phyloP scores from a whole-genome alignment of 2,329 filamentous ascomycete genomes.

The Phaeosphaeriaceae sp. region DNA sequence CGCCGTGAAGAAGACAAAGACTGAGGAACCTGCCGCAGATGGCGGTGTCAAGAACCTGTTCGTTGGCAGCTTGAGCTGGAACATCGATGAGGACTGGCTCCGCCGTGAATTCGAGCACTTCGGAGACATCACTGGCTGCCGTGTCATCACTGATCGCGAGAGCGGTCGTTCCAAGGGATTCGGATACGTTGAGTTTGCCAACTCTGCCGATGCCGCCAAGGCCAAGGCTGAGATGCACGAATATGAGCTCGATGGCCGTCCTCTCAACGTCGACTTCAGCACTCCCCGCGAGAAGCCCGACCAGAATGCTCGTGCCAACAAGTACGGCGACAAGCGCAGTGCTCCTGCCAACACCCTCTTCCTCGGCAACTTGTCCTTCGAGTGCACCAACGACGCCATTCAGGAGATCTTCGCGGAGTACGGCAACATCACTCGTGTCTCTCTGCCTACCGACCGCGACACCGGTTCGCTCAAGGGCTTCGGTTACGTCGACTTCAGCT shows the following conservation, averaged over 20 bases:
- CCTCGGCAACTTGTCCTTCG: constrained; percentile 89
- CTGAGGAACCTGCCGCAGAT: constrained; percentile 55
- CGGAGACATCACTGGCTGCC: constrained; percentile 73
- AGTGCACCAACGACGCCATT: constrained; percentile 78
- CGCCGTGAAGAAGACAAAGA: constrained; percentile 72
- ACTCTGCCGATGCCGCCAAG: constrained; percentile 70
- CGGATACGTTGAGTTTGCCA: constrained; percentile 88
- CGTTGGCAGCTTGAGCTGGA: constrained; percentile 90
- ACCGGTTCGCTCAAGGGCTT: constrained; percentile 88
- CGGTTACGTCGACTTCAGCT: constrained; percentile 85
- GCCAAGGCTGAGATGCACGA: constrained; percentile 79
- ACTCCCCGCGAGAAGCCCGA: constrained; percentile 67
- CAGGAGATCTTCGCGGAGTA: constrained; percentile 76
- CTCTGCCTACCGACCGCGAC: constrained; percentile 88
- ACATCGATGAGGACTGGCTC: constrained; percentile 83
- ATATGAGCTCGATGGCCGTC: constrained; percentile 74
- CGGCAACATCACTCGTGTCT: constrained; percentile 76
- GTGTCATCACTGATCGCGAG: constrained; percentile 84
- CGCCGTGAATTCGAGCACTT: constrained; percentile 81
- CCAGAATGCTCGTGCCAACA: constrained; percentile 62
- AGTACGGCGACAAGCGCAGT: constrained; percentile 81
- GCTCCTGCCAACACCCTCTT: constrained; percentile 87
- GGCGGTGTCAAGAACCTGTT: constrained; percentile 73
- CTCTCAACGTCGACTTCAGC: constrained; percentile 80
- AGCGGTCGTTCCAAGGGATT: constrained; percentile 88